Base-by-base conservation (phyloP, 1,284 basidiomycete genomes). In the Apiotrichum laibachii region DNA sequence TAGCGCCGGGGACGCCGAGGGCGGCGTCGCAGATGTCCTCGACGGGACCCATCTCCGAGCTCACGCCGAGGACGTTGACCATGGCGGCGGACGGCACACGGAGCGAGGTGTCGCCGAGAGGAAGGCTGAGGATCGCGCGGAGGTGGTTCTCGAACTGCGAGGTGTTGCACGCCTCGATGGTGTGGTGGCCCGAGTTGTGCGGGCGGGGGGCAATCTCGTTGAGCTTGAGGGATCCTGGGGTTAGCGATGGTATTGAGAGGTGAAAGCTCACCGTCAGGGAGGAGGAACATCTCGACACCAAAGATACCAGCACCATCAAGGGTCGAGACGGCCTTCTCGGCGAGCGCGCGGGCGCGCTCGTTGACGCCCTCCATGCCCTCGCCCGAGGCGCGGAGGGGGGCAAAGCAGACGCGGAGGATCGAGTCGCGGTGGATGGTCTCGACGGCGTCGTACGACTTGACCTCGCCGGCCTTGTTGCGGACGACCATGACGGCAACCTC, bases 171-270 rank as follows among this genome's bases (percentile, higher is more conserved):
- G 95, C 94, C 79, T 98, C 95, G 72, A 99, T 98, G n/a, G 95
- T 98, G 79, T 98, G 97, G 77, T 99, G 96, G 0, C 95, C 95
- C 11, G 93, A 97, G 80, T 99, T 99, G 79, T 99, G 96, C 0
- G 96, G 95, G 22, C 96, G 85, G n/a, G 96, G 96, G 0, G 96
- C 96, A 63, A 99, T 97, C 80, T 99, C 96, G 78, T 99, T 99
- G 67, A 99, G 84, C 60, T 88, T 85, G 4, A 99, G 82, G 0
- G 81, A 78, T 26, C 89, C 92, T 94, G 67, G 46, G 52, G 55
- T 65, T 48, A 57, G 52, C 37, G 5, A 37, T 2, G 37, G 47
- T 33, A 52, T 22, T 53, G 34, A 16, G 8, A n/a, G 18, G 9
- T 18, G 5, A 35, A 4, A 6, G 54, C 84, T 69, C 68, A 89